Base-by-base conservation (phyloP, 2,329 filamentous ascomycete genomes). In the Atkinsonella texensis region DNA sequence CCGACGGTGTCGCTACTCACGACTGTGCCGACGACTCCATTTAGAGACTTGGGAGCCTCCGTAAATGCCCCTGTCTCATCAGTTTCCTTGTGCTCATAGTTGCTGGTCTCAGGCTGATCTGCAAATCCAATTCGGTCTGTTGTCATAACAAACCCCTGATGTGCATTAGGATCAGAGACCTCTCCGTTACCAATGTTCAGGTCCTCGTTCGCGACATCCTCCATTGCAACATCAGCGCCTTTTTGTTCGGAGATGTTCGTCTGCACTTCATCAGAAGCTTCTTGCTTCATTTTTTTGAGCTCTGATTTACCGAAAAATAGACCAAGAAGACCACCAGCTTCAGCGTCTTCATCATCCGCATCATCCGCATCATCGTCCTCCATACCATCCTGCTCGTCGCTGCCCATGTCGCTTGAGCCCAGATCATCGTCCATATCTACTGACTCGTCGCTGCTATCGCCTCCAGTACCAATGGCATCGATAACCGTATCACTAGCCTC, bases 341-440 rank as follows among this genome's bases (percentile, higher is more conserved):
- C 74, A 2, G 72, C 74, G 4, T 71, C 73, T 4, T 67, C 69
- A 6, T 74, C 74, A 3, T 72, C 74, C 4, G 65, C 69, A 6
- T 74, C 74, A 3, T 72, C 74, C 4, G 65, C 64, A 31, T 67
- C 65, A 3, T 68, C 71, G 33, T 31, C 39, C 13, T 28, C 49
- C 15, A 68, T 70, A 45, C 69, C 73, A 17, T 48, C 51, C 8
- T 57, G 53, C 15, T 74, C 70, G 15, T 70, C 70, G 48, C 57
- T 61, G 8, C 56, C 66, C 61, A 72, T 70, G 44, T 83, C 79
- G 31, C 74, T 79, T 3, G 79, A 80, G 2, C 77, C 79, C 57
- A 82, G 67, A 52, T 84, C 80, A 53, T 84, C 80, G 56, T 84
- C 81, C 81, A 85, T 85, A 58, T 83, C 80, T 20, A 84, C 70